A percentile compares a stretch with the other conserved stretches of the same genome.
phyloP scores from a whole-genome alignment of 352 stramenopile species.

The Phytophthora europaea region DNA sequence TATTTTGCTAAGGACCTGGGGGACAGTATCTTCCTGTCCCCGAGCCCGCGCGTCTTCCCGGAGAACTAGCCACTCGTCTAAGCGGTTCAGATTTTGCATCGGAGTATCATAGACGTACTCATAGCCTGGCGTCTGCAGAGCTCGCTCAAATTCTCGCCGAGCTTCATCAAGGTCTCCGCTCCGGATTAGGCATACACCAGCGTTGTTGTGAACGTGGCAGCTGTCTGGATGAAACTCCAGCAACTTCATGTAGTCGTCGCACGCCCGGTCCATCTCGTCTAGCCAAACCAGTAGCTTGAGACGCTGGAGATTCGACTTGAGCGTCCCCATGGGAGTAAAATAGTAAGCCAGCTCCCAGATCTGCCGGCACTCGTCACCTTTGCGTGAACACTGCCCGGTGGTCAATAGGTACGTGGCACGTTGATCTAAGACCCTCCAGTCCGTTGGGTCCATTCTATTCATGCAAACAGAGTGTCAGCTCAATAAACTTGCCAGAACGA shows the following conservation, averaged over 20 bases:
- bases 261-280: constrained; percentile 17
- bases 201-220: constrained; percentile 45
- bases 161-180: constrained; percentile 22
- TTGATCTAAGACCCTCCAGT: constrained; percentile 67
- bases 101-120: constrained; percentile 18
- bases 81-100: not conserved
- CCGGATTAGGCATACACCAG: constrained; percentile 34
- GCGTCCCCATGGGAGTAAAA: constrained; percentile 35
- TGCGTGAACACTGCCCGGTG: constrained; percentile 8
- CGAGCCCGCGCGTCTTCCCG: too few species aligned
- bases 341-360: constrained; percentile 36
- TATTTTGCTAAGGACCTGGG: too few species aligned
- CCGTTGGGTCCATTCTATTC: constrained; percentile 53
- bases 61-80: not conserved
- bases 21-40: too few species aligned
- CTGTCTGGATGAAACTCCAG: constrained; percentile 23
- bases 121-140: constrained; percentile 26
- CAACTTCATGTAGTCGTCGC: constrained; percentile 35
- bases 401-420: constrained; percentile 19
- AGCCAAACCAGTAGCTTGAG: constrained; percentile 29
- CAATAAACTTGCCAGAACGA: not conserved
- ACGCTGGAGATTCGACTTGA: constrained; percentile 43
- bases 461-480: constrained; percentile 1
- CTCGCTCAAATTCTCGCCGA: constrained; percentile 29
- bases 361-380: constrained; percentile 22